phyloP scores from a whole-genome alignment of 192 early-diverging fungal genomes.

The Chytriomyces sp. region DNA sequence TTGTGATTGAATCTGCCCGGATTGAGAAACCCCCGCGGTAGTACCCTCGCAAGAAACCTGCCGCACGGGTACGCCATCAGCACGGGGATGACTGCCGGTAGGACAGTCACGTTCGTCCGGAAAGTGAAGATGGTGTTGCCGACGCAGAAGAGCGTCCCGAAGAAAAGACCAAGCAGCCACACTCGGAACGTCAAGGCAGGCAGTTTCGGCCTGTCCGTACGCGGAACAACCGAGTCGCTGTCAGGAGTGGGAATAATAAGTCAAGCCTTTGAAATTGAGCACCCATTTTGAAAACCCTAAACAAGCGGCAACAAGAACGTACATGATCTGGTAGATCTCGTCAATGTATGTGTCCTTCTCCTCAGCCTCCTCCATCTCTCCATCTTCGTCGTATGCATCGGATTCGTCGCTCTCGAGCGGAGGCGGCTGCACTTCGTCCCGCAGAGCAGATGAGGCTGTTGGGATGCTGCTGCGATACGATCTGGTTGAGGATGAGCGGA shows the following conservation, averaged over 20 bases:
- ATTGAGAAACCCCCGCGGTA: constrained; percentile 10
- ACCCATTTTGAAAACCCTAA: too few relatives aligned
- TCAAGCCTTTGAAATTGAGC: too few relatives aligned
- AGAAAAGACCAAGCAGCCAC: constrained; percentile 30
- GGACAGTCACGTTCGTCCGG: constrained; percentile 40
- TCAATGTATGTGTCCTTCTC: not conserved
- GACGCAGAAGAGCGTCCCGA: constrained; percentile 19
- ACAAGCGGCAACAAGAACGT: too few relatives aligned
- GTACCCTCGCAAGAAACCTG: constrained; percentile 35
- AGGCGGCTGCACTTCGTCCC: too few relatives aligned
- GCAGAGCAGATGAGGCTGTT: too few relatives aligned
- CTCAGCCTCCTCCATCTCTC: too few relatives aligned
- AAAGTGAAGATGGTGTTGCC: constrained; percentile 39
- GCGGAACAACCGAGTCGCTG: constrained; percentile 34
- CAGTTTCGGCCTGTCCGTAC: constrained; percentile 31
- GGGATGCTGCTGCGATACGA: too few relatives aligned
- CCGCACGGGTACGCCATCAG: constrained; percentile 78
- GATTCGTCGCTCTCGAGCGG: too few relatives aligned
- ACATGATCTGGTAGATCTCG: constrained; percentile 15
- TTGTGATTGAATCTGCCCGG: constrained; percentile 81
- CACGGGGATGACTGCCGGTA: constrained; percentile 72
- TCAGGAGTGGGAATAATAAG: too few relatives aligned
- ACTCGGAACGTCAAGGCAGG: constrained; percentile 37
- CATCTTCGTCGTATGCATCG: too few relatives aligned
- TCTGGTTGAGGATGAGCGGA: too few relatives aligned